A percentile compares a stretch with the other conserved stretches of the same genome.
These are phyloP conservation scores for Citrus cavaleriei DNA, from an alignment of 345 rosid species.

Conservation along the genomic window DNA sequence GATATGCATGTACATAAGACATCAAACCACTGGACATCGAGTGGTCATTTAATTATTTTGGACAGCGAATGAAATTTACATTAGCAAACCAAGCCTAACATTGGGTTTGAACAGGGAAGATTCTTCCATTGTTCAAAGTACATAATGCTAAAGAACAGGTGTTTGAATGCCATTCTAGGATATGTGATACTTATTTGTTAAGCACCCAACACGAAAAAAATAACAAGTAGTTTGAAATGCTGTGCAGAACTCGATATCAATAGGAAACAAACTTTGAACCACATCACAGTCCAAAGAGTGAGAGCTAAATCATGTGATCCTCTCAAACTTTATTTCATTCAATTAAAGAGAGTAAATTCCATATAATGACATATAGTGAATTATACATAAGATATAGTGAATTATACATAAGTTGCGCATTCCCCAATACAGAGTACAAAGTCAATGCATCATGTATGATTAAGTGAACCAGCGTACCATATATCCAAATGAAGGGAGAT, in stretches of 20 bases:
- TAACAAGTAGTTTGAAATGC: neutral
- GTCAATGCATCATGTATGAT: neutral
- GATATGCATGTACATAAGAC: neutral
- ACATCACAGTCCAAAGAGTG: neutral
- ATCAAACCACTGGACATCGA: neutral
- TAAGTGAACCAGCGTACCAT: neutral
- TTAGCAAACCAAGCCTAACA: neutral
- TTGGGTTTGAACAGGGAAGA: neutral
- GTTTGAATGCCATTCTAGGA: neutral
- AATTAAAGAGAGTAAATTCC: neutral
- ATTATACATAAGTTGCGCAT: constrained; percentile 2
- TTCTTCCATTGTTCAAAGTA: neutral
- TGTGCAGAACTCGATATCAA: neutral
- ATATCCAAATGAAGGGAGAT: neutral
- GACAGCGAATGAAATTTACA: neutral
- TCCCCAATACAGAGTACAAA: neutral
- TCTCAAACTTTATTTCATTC: neutral
- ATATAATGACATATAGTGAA: neutral
- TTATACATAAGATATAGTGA: neutral
- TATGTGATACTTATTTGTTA: neutral
- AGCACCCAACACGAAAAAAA: neutral
- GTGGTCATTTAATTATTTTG: neutral
- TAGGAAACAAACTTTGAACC: neutral
- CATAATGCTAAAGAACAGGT: neutral
- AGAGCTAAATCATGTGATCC: neutral